These are phyloP conservation scores for Quercus cerris DNA, from an alignment of 306 rosid species.

Conservation along the genomic window DNA sequence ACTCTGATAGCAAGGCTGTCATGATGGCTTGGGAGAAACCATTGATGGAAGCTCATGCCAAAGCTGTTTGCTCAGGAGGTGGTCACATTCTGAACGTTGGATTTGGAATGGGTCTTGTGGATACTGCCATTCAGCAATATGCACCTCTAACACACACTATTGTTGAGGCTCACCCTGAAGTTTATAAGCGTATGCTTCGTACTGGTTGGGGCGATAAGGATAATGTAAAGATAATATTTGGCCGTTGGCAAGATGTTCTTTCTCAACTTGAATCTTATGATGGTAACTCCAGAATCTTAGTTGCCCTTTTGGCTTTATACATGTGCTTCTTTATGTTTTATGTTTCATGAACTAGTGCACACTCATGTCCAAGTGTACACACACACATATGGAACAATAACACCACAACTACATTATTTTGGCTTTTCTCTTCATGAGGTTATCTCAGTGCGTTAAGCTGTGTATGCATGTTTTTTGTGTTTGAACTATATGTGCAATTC, in stretches of 20 bases:
- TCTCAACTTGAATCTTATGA: conserved; percentile 67
- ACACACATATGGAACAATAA: background rate
- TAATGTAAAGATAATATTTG: conserved; percentile 67
- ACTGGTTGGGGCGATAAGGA: conserved; percentile 70
- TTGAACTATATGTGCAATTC: background rate
- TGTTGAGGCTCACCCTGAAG: conserved; percentile 91
- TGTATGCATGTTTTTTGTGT: background rate
- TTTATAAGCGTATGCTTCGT: conserved; percentile 64
- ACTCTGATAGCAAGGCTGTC: conserved; percentile 76
- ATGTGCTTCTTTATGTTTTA: conserved; percentile 4
- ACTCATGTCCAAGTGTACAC: background rate
- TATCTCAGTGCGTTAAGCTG: too few species aligned
- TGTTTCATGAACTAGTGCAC: background rate
- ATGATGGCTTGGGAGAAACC: conserved; percentile 99
- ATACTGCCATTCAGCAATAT: conserved; percentile 78
- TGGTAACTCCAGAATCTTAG: conserved; percentile 46
- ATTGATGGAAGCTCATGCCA: conserved; percentile 95
- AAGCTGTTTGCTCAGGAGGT: conserved; percentile 86
- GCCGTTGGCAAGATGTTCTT: conserved; percentile 89
- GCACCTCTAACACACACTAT: conserved; percentile 67
- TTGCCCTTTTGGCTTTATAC: background rate
- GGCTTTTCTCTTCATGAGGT: too few species aligned
- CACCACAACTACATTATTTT: too few species aligned
- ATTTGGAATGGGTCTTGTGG: conserved; percentile 95
- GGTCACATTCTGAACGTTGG: conserved; percentile 81